Evolutionary conservation across 169 alveolate species (phyloP).

Genomic region (Plasmodium adleri): DNA sequence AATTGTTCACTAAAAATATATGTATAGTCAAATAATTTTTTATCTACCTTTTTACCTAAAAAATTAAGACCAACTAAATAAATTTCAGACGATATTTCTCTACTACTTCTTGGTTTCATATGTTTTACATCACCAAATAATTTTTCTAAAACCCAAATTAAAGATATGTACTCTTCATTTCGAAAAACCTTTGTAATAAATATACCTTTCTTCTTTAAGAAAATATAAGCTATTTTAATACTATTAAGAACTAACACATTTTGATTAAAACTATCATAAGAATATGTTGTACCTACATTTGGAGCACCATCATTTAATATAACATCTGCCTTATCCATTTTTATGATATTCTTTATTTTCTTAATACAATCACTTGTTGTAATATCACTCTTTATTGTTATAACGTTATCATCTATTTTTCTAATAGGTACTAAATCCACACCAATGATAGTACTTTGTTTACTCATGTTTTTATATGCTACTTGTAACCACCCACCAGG

Average conservation of each 20-base stretch:
- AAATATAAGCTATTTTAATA: slow-evolving; percentile 92
- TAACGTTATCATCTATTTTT: slow-evolving; percentile 95
- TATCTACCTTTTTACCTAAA: slow-evolving; percentile 96
- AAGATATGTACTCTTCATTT: slow-evolving; percentile 95
- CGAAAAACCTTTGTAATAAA: slow-evolving; percentile 82
- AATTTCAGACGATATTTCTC: slow-evolving; percentile 98
- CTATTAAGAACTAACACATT: slow-evolving; percentile 96
- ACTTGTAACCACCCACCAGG: slow-evolving; percentile 99
- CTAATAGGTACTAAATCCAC: slow-evolving; percentile 98
- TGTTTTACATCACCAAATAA: slow-evolving; percentile 97
- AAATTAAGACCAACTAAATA: slow-evolving; percentile 96
- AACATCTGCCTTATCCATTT: slow-evolving; percentile 96
- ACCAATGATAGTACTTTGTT: slow-evolving; percentile 95
- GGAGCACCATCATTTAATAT: slow-evolving; percentile 99
- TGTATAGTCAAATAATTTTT: slow-evolving; percentile 95
- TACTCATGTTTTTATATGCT: slow-evolving; percentile 95
- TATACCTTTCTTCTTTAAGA: slow-evolving; percentile 83
- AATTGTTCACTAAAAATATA: slow-evolving; percentile 92
- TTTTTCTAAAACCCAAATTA: slow-evolving; percentile 97
- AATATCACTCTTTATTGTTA: slow-evolving; percentile 96
- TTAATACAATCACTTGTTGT: slow-evolving; percentile 79
- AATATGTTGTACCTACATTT: slow-evolving; percentile 99
- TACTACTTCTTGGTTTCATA: slow-evolving; percentile 98
- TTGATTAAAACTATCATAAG: slow-evolving; percentile 98
- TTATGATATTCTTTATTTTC: slow-evolving; percentile 72